Conservation (phyloP, 257 asterid genomes). For the Linaria vulgaris region DNA sequence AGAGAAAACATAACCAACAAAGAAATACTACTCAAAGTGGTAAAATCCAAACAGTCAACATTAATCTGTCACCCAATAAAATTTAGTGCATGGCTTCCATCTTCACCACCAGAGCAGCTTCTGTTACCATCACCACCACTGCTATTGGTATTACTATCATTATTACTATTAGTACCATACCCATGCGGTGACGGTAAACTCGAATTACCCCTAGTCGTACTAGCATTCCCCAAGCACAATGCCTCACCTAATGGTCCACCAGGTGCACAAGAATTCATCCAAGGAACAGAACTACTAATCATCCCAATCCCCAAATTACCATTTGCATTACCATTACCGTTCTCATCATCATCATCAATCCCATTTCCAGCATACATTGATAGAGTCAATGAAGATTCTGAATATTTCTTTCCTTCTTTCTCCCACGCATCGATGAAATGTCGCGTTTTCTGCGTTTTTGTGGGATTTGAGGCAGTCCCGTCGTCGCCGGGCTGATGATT, state of each 20-base stretch:
- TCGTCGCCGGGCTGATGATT: no score
- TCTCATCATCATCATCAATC: conserved; percentile 29
- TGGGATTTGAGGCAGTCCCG: neutral
- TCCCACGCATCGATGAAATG: conserved; percentile 54
- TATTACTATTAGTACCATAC: conserved; percentile 28
- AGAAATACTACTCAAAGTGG: conserved; percentile 11
- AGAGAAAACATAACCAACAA: neutral
- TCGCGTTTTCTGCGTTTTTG: conserved; percentile 35
- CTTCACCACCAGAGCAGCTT: conserved; percentile 48
- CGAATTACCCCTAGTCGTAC: conserved; percentile 24
- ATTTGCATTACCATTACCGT: conserved; percentile 8
- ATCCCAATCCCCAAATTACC: conserved; percentile 26
- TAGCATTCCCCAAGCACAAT: conserved; percentile 49
- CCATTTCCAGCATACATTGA: conserved; percentile 46
- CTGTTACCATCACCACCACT: conserved; percentile 45
- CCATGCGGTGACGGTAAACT: conserved; percentile 41
- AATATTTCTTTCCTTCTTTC: conserved; percentile 34
- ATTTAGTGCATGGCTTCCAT: conserved; percentile 47
- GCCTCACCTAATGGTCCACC: conserved; percentile 87
- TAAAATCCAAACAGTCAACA: conserved; percentile 2
- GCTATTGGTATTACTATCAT: conserved; percentile 26
- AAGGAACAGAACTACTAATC: conserved; percentile 33
- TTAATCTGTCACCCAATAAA: conserved; percentile 39
- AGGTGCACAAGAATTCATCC: conserved; percentile 41
- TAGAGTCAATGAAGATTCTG: conserved; percentile 42